Evolutionary conservation across 2,329 filamentous ascomycete genomes (phyloP).

Genomic region (Alternaria sp.): DNA sequence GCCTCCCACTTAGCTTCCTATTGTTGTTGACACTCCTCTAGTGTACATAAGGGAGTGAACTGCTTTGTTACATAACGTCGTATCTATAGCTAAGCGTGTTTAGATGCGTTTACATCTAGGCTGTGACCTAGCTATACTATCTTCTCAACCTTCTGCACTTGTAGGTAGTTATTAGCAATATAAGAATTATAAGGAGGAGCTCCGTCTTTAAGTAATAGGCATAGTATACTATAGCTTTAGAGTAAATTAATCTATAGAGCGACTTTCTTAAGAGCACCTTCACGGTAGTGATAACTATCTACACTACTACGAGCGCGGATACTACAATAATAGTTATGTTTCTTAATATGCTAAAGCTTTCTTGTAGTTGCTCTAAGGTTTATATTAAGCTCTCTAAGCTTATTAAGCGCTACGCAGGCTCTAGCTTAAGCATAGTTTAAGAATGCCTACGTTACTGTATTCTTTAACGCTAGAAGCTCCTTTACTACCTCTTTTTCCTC

Average conservation of each 20-base stretch:
- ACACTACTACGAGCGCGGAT: background rate
- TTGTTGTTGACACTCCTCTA: background rate
- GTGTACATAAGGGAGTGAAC: background rate
- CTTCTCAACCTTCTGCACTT: conserved; percentile 8
- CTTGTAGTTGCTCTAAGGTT: background rate
- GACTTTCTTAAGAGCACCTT: conserved; percentile 11
- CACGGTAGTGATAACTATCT: conserved; percentile 10
- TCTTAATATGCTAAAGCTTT: conserved; percentile 6
- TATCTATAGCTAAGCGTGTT: conserved; percentile 20
- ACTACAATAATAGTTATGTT: conserved; percentile 9
- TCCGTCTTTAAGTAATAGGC: conserved; percentile 14
- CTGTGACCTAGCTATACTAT: conserved; percentile 14
- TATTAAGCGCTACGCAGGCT: background rate
- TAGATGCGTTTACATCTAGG: conserved; percentile 14
- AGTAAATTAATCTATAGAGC: conserved; percentile 13
- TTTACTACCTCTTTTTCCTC: conserved; percentile 1
- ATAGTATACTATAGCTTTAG: background rate
- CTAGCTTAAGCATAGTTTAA: background rate
- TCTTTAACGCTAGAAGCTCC: background rate
- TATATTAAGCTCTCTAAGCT: background rate
- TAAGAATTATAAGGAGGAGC: conserved; percentile 14
- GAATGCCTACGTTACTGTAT: background rate
- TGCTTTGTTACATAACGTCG: conserved; percentile 1
- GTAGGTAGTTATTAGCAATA: conserved; percentile 12
- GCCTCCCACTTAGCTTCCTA: background rate